A percentile compares a stretch with the other conserved stretches of the same genome.
phyloP scores from a whole-genome alignment of 495 filamentous ascomycete genomes.

The Hypoxylon trugodes region DNA sequence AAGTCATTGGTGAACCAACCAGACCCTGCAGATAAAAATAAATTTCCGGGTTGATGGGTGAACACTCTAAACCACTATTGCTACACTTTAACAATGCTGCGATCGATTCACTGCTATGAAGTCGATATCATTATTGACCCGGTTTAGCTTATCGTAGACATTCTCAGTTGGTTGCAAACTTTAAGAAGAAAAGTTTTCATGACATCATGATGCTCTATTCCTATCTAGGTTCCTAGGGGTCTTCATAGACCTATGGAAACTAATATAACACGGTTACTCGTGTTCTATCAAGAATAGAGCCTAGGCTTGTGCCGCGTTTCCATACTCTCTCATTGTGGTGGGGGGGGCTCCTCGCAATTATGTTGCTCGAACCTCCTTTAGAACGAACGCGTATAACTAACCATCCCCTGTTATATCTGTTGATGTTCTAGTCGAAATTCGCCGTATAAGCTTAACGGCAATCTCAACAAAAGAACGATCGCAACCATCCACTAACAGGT shows the following conservation, averaged over 20 bases:
- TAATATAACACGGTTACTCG: slow-evolving; percentile 12
- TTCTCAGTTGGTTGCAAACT: background rate
- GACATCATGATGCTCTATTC: slow-evolving; percentile 24
- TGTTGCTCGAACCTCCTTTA: slow-evolving; percentile 8
- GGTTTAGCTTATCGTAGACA: background rate
- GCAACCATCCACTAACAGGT: slow-evolving; percentile 2
- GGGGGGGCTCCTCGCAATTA: background rate
- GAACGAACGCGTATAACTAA: slow-evolving; percentile 25
- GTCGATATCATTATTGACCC: background rate
- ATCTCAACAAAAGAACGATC: slow-evolving; percentile 3
- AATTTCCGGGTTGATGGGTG: slow-evolving; percentile 25
- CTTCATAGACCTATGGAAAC: slow-evolving; percentile 30
- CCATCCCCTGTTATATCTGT: slow-evolving; percentile 24
- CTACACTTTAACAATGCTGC: too few relatives aligned
- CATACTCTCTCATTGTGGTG: background rate
- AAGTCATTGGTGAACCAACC: slow-evolving; percentile 12
- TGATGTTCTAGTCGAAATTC: slow-evolving; percentile 22
- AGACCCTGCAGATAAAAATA: slow-evolving; percentile 35
- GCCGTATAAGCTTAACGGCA: slow-evolving; percentile 9
- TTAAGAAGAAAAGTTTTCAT: slow-evolving; percentile 2
- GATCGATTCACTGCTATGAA: background rate
- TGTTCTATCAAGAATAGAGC: slow-evolving; percentile 21
- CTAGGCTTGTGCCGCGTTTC: slow-evolving; percentile 5
- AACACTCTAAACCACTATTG: too few relatives aligned
- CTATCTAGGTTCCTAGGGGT: slow-evolving; percentile 35